Evolutionary conservation across 2,329 filamentous ascomycete genomes (phyloP), one percentile per base, ranked within the genome.

Genomic region (Botryotinia convoluta): DNA sequence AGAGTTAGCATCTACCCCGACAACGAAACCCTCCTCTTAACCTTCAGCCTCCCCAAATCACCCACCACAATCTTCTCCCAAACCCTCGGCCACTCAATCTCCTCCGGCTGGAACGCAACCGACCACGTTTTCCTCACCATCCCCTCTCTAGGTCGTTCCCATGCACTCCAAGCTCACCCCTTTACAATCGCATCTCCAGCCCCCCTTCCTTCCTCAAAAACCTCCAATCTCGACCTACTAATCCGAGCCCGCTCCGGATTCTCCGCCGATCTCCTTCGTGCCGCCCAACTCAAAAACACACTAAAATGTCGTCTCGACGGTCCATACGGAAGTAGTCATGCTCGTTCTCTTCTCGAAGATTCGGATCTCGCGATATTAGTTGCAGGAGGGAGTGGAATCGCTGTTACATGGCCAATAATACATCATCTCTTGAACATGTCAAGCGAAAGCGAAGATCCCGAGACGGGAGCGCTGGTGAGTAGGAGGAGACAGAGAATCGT

Each of bases 181-280:
- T 92, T 92, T 80, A 91, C 89, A 14, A 90, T 92, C 72, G 87
- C 89, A 26, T 91, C 89, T 3, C 85, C 86, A 0, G 88, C 88
- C 16, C 87, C 88, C 1, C 74, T 75, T 32, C 71, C 74, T 26
- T 73, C 73, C 37, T 75, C 81, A n/a, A 76, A 78, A 20, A 85
- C 87, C 75, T 86, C 86, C 5, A 87, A 84, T 82, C 81, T 91
- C 74, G 84, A 84, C 20, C 85, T 92, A 20, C 84, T 91, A 42
- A 87, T 92, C 74, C 86, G 90, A 74, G 86, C 87, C 7, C 86
- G 89, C 75, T 81, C 85, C 62, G 89, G 90, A 20, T 92, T 92
- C 81, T 89, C 89, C 0, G 81, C 82, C 4, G 84, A 85, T 69
- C 84, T 92, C 14, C 83, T 91, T 1, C 77, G 82, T 45, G 83